These are phyloP conservation scores for Nakazawaea anatomiae DNA, from an alignment of 805 yeast species.

Conservation along the genomic window DNA sequence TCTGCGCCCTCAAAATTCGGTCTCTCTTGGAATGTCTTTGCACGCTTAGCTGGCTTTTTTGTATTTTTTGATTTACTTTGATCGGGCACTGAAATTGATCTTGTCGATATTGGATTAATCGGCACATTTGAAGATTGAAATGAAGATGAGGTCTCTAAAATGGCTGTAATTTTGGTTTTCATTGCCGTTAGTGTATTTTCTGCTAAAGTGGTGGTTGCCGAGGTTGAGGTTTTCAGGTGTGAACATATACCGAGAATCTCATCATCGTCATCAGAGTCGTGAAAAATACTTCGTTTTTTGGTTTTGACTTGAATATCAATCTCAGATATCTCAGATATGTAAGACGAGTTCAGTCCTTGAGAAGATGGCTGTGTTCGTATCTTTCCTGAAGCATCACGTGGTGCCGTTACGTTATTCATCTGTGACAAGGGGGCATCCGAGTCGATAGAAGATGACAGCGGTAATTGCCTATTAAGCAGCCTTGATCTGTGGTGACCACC, in stretches of 20 bases:
- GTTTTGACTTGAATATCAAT: neutral
- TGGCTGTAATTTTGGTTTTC: neutral
- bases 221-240: too few relatives aligned
- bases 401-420: too few relatives aligned
- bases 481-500: too few relatives aligned
- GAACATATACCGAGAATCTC: too few relatives aligned
- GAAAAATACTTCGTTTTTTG: neutral
- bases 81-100: neutral
- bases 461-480: too few relatives aligned
- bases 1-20: neutral
- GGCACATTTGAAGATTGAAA: neutral
- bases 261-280: neutral
- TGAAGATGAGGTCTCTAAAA: neutral
- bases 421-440: too few relatives aligned
- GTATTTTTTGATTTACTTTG: neutral
- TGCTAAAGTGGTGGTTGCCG: neutral
- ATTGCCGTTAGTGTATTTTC: neutral
- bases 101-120: neutral
- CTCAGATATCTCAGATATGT: constrained; percentile 6
- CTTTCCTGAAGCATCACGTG: too few relatives aligned
- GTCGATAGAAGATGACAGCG: too few relatives aligned
- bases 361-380: too few relatives aligned
- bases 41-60: neutral
- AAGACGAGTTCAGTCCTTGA: neutral
- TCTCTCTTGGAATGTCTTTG: neutral